These are phyloP conservation scores for Metarhizium brunneum DNA, from an alignment of 2,329 filamentous ascomycete species.

Conservation along the genomic window DNA sequence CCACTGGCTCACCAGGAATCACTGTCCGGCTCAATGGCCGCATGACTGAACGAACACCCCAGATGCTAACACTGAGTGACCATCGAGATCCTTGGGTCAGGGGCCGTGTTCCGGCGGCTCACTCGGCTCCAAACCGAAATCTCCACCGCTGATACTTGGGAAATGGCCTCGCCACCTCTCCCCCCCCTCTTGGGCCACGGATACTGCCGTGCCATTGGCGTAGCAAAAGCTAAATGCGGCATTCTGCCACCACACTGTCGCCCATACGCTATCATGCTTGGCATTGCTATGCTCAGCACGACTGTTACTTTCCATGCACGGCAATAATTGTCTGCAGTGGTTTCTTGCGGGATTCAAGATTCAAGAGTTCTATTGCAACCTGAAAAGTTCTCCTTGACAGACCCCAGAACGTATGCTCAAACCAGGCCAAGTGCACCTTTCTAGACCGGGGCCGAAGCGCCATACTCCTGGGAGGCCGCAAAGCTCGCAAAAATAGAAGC, in stretches of 20 bases:
- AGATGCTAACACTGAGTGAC: background rate
- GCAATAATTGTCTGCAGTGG: background rate
- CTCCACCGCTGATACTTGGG: conserved; percentile 14
- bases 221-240: conserved; percentile 16
- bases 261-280: conserved; percentile 12
- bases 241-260: conserved; percentile 16
- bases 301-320: background rate
- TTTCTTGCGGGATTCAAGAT: background rate
- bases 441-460: conserved; percentile 1
- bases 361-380: background rate
- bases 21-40: background rate
- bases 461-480: background rate
- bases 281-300: background rate
- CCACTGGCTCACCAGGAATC: background rate
- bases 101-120: conserved; percentile 20
- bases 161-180: conserved; percentile 19
- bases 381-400: conserved; percentile 10
- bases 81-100: conserved; percentile 16
- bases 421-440: conserved; percentile 16
- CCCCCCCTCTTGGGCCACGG: conserved; percentile 16
- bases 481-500: background rate
- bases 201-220: conserved; percentile 26
- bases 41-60: background rate
- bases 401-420: conserved; percentile 20
- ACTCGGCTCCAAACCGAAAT: conserved; percentile 28